phyloP scores from a whole-genome alignment of 2,329 filamentous ascomycete genomes.

The Exophiala dermatitidis region DNA sequence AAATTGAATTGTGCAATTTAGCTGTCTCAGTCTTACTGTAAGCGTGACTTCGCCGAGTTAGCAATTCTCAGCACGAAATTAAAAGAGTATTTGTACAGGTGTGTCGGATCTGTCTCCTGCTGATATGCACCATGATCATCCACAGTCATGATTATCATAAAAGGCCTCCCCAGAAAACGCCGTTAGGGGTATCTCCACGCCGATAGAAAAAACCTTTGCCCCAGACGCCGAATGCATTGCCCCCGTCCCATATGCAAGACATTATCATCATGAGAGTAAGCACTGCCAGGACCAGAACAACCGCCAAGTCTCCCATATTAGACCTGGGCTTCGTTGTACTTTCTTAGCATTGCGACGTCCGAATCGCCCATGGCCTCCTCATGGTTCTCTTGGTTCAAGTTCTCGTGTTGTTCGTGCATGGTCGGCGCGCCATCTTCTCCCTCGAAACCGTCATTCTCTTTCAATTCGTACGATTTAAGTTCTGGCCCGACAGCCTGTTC shows the following conservation, averaged over 20 bases:
- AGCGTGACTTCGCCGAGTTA: not conserved
- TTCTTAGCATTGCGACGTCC: constrained; percentile 17
- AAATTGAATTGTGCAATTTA: not conserved
- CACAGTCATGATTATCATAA: not conserved
- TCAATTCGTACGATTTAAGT: not conserved
- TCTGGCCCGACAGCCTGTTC: constrained; percentile 2
- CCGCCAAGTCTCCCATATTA: not conserved
- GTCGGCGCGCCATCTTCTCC: not conserved
- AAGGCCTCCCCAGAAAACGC: not conserved
- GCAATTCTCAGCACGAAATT: not conserved
- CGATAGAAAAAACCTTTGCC: not conserved
- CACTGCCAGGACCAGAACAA: no score
- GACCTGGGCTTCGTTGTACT: constrained; percentile 16
- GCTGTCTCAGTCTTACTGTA: not conserved
- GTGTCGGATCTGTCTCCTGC: not conserved
- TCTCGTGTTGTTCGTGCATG: not conserved
- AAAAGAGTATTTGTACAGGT: not conserved
- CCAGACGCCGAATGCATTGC: not conserved
- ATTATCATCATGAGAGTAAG: not conserved
- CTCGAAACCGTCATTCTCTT: not conserved
- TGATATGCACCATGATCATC: not conserved
- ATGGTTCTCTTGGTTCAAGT: not conserved
- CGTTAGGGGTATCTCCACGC: not conserved
- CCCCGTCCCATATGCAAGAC: not conserved
- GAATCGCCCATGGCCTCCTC: constrained; percentile 10